These are phyloP conservation scores for Aureobasidium uvarum DNA, from an alignment of 2,329 filamentous ascomycete genomes.

Conservation along the genomic window DNA sequence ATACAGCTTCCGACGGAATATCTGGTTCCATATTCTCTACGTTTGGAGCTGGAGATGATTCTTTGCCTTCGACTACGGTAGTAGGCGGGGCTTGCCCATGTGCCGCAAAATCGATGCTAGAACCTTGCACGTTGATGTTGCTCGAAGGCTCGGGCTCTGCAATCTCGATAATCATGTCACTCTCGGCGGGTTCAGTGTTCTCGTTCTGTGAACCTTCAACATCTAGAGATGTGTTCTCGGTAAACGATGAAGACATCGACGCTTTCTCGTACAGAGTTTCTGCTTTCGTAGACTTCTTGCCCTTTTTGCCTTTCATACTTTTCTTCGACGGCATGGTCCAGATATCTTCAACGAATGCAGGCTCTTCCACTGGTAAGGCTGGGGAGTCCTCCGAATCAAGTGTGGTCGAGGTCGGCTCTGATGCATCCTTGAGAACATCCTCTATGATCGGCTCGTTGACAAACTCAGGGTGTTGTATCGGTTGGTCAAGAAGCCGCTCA, in stretches of 20 bases:
- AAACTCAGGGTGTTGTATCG: not conserved
- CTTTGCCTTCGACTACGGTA: not conserved
- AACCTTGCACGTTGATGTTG: not conserved
- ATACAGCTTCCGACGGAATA: not conserved
- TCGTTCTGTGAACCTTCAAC: too few relatives aligned
- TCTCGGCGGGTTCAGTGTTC: not conserved
- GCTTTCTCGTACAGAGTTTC: not conserved
- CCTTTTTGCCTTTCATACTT: slow-evolving; percentile 36
- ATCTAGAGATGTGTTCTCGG: not conserved
- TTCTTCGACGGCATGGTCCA: not conserved
- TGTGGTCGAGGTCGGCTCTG: not conserved
- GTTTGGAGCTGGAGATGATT: not conserved
- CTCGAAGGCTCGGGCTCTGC: not conserved
- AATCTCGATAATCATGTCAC: not conserved
- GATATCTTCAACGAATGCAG: not conserved
- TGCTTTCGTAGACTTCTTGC: slow-evolving; percentile 21
- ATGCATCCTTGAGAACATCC: too few relatives aligned
- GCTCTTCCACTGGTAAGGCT: not conserved
- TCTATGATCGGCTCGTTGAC: not conserved
- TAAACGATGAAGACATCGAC: not conserved
- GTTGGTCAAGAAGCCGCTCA: slow-evolving; percentile 13
- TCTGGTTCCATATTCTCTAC: not conserved
- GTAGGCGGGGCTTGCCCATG: not conserved
- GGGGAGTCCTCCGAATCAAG: not conserved
- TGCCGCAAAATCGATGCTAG: not conserved